Base-by-base conservation (phyloP, 164 flowering plant species). In the Nymphaea colorata region DNA sequence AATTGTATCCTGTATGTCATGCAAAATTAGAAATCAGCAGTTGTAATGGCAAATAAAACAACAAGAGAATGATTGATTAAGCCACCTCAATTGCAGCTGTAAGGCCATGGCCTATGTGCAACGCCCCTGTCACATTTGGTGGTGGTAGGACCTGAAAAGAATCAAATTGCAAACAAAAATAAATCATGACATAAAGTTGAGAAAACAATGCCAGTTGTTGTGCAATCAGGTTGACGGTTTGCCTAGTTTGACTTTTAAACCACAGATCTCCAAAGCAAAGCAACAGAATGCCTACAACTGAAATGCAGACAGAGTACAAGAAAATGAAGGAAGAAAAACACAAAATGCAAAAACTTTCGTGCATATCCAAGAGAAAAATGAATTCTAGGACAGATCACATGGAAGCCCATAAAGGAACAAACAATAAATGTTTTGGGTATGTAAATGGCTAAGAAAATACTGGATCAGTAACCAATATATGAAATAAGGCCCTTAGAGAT, bases 41-140 rank as follows among this genome's bases (percentile, higher is more conserved):
- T 0, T 4, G 16, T 8, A 61, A 61, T n/a, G 55, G 4, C 16
- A 6, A 61, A 61, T 6, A 61, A 8, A 55, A 55, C 59, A 55
- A 55, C 1, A 55, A 4, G 64, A 2, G 15, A n/a, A 7, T n/a
- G n/a, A 61, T n/a, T 61, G 4, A 62, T 36, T 36, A 67, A n/a
- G 51, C 43, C 25, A 94, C 98, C 95, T 94, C 78, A 53, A 94
- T 83, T 7, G 98, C 96, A 75, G 92, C 75, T 65, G 99, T 94
- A 69, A 94, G 96, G 65, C 89, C 98, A 76, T 94, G 99, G 25
- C 99, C 99, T 44, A 94, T 94, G 68, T 94, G 99, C n/a, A 94
- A 77, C 12, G 98, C 98, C 61, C 98, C 99, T 64, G 99, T 94
- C 70, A 94, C 98, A 81, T 94, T 94, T 18, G 99, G 99, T 36